Evolutionary conservation across 1,284 basidiomycete species (phyloP).

Genomic region (Puccinia sorghi): DNA sequence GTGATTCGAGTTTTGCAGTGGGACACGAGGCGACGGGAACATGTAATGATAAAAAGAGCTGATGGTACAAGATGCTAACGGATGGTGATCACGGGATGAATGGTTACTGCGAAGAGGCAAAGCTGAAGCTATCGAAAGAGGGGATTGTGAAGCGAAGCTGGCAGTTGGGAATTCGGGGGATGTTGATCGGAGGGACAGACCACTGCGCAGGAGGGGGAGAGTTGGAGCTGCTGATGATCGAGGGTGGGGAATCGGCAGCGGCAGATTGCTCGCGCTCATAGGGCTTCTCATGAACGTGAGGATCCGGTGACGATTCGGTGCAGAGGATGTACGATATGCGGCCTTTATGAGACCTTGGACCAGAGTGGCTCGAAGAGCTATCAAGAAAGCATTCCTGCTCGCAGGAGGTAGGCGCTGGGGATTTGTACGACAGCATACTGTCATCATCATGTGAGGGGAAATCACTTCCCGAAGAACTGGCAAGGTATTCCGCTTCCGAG

Average conservation of each 20-base stretch:
- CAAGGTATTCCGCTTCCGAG: neutral
- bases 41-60: neutral
- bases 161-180: neutral
- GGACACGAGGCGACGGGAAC: neutral
- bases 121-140: constrained; percentile 28
- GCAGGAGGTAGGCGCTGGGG: neutral
- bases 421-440: neutral
- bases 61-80: neutral
- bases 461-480: neutral
- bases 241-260: neutral
- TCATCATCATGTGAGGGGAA: neutral
- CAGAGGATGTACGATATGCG: constrained; percentile 25
- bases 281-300: neutral
- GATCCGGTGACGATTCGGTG: neutral
- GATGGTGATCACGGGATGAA: neutral
- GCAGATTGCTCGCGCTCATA: neutral
- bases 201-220: neutral
- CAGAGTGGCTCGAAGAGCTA: neutral
- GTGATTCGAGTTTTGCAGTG: neutral
- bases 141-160: constrained; percentile 9
- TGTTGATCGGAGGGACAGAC: constrained; percentile 6
- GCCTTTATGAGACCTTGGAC: constrained; percentile 6
- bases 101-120: constrained; percentile 8
- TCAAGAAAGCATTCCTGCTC: neutral
- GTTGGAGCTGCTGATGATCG: neutral